Percentiles rank a stretch among this genome's conserved stretches.
phyloP scores from a whole-genome alignment of 1,139 yeast species.

The Hemisphaericaspora subhashii region DNA sequence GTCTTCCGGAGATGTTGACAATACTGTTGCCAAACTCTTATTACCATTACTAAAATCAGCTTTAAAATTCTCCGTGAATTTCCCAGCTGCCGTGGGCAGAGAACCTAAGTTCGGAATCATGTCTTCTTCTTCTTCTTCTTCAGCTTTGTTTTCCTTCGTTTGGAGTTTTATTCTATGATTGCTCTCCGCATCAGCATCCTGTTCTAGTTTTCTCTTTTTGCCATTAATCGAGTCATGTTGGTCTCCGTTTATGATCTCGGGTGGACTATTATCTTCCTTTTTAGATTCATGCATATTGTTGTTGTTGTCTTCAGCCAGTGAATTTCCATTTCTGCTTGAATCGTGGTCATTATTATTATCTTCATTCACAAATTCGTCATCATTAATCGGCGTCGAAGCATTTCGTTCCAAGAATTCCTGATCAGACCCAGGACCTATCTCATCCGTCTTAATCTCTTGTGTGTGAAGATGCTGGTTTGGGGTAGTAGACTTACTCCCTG shows the following conservation, averaged over 20 bases:
- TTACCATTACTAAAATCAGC: constrained; percentile 22
- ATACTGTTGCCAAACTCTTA: constrained; percentile 22
- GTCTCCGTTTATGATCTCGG: background rate
- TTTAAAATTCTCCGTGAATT: background rate
- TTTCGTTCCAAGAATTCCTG: constrained; percentile 24
- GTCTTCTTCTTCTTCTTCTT: constrained; percentile 12
- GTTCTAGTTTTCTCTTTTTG: constrained; percentile 20
- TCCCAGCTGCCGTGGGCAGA: background rate
- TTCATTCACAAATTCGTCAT: constrained; percentile 17
- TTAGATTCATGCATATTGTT: constrained; percentile 10
- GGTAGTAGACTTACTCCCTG: constrained; percentile 19
- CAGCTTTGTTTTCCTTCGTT: too few species aligned
- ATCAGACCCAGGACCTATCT: constrained; percentile 24
- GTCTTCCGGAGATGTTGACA: constrained; percentile 4
- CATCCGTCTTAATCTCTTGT: constrained; percentile 20
- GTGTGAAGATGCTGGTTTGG: constrained; percentile 3
- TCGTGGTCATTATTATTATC: constrained; percentile 12
- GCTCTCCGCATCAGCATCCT: constrained; percentile 5
- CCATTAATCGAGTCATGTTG: constrained; percentile 16
- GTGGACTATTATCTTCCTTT: constrained; percentile 11
- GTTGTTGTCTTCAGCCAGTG: constrained; percentile 8
- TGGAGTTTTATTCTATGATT: background rate
- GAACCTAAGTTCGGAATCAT: background rate
- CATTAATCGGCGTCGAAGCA: constrained; percentile 30
- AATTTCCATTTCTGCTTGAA: background rate